phyloP scores from a whole-genome alignment of 2,329 filamentous ascomycete genomes.

The Beauveria varroae region DNA sequence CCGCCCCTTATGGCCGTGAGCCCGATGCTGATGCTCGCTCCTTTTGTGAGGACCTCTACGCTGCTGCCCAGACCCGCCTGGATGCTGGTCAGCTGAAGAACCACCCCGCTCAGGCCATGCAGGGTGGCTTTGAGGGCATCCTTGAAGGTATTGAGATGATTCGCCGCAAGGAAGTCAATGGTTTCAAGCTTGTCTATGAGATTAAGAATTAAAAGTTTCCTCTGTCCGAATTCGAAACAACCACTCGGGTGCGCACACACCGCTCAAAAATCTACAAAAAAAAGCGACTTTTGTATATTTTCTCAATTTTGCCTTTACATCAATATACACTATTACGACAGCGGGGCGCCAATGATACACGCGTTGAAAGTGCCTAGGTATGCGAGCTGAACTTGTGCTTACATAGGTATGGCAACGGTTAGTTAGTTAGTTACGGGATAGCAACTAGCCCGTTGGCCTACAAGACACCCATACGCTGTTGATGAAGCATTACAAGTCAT shows the following conservation, averaged over 20 bases:
- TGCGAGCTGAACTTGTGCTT: constrained; percentile 5
- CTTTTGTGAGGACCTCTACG: constrained; percentile 10
- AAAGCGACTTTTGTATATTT: constrained; percentile 2
- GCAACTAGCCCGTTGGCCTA: background rate
- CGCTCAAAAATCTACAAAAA: background rate
- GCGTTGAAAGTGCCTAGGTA: background rate
- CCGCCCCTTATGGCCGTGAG: constrained; percentile 15
- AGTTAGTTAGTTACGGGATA: background rate
- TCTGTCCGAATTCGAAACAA: background rate
- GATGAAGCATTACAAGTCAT: background rate
- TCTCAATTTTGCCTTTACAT: background rate
- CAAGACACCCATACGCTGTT: background rate
- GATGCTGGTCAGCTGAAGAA: constrained; percentile 11
- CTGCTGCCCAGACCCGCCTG: constrained; percentile 9
- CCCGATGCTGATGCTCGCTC: constrained; percentile 6
- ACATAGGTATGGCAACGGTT: background rate
- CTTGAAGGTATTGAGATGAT: constrained; percentile 25
- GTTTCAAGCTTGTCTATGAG: constrained; percentile 34
- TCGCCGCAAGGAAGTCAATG: constrained; percentile 27
- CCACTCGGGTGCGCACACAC: background rate
- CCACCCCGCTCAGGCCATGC: constrained; percentile 13
- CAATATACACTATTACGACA: background rate
- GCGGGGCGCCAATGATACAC: background rate
- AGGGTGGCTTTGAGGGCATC: constrained; percentile 25
- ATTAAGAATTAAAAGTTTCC: background rate